Base-by-base conservation (phyloP, 805 yeast species). In the Phaffomyces thermotolerans region DNA sequence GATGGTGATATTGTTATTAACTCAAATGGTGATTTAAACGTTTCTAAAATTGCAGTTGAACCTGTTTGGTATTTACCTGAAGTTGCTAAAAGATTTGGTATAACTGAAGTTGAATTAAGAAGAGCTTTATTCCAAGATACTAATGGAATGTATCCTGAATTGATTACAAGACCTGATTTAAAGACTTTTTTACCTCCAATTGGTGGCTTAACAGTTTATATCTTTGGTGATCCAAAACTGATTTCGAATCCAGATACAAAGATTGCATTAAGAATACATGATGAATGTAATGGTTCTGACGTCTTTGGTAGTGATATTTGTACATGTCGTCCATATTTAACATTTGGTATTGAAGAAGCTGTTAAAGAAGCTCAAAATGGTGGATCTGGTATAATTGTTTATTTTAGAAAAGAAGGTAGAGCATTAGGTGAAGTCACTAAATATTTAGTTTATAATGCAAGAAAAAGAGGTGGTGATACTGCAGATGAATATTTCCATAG, bases 1-100 rank as follows among this genome's bases (percentile, higher is more conserved):
- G 86, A 79, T 56, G 84, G 84, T 44, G 66, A 75, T 33, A 60
- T 79, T 50, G 84, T 79, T 27, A 62, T 78, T 47, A 79, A 79
- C 61, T 64, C 67, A 31, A 62, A 71, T 46, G 86, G 86, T 52
- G 85, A 79, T 50, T 62, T 79, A 56, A 75, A 74, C 31, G 80
- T 77, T 34, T 73, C 82, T 30, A 79, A 79, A 56, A 68, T 79
- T 46, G 86, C 86, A 4, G 78, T 78, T 34, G 86, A 79, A 54
- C 85, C 85, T 15, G 84, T 79, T 34, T 79, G 86, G 85, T 72
- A 76, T 52, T 65, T 79, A 45, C 86, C 86, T 3, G 84, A 83
- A 24, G 81, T 79, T 46, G 86, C 85, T 24, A 68, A 75, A 57
- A 73, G 82, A 54, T 74, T 79, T 54, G 75, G 74, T 25, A 72